Evolutionary conservation across 192 early-diverging fungal genomes (phyloP).

Genomic region (Fimicolochytrium jonesii): DNA sequence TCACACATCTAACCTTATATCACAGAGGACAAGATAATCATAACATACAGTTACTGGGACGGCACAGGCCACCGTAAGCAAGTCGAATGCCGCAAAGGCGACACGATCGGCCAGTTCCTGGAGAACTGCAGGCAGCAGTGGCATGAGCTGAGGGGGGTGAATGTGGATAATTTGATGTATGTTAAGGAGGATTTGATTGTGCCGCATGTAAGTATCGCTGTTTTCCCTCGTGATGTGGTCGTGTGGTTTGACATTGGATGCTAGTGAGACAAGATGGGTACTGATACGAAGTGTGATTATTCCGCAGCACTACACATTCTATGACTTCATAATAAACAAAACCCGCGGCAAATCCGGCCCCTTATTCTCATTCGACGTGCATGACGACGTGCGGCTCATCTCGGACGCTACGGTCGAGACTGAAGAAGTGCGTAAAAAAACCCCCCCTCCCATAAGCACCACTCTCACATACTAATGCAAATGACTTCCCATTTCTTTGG

Average conservation of each 20-base stretch:
- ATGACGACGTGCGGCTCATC: conserved; percentile 83
- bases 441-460: too few relatives aligned
- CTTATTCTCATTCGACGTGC: conserved; percentile 89
- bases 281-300: not conserved
- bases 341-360: conserved; percentile 95
- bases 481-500: not conserved
- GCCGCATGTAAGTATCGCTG: conserved; percentile 64
- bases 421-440: conserved; percentile 85
- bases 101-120: conserved; percentile 83
- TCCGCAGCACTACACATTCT: conserved; percentile 54
- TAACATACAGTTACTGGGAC: conserved; percentile 96
- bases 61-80: conserved; percentile 87
- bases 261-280: not conserved
- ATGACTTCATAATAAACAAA: conserved; percentile 95
- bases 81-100: conserved; percentile 76
- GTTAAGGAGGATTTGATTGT: conserved; percentile 96
- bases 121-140: conserved; percentile 78
- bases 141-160: conserved; percentile 72
- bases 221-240: too few relatives aligned
- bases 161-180: conserved; percentile 84
- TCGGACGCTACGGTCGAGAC: conserved; percentile 82
- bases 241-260: too few relatives aligned
- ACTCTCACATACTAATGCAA: too few relatives aligned
- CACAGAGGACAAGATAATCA: conserved; percentile 65
- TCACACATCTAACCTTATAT: too few relatives aligned